Percentiles rank a stretch among this genome's conserved stretches.
These are phyloP conservation scores for Clavispora vitiphila DNA, from an alignment of 805 yeast genomes.

Conservation along the genomic window DNA sequence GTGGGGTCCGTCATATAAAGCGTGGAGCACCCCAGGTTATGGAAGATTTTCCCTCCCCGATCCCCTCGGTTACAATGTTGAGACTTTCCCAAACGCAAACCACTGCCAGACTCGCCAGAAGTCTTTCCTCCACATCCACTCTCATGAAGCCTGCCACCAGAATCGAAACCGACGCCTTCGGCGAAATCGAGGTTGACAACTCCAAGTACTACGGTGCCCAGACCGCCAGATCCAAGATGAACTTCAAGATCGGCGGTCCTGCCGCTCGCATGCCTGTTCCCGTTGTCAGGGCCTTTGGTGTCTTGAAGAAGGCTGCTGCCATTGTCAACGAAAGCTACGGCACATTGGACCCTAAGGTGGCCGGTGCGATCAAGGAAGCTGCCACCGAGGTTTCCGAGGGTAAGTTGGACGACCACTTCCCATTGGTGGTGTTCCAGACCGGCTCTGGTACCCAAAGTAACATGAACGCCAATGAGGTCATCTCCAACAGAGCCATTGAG, in stretches of 20 bases:
- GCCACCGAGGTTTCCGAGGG: slow-evolving; percentile 95
- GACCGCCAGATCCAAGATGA: slow-evolving; percentile 87
- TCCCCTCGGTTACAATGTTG: slow-evolving; percentile 9
- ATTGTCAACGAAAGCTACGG: slow-evolving; percentile 82
- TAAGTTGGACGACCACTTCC: slow-evolving; percentile 89
- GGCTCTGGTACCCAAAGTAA: slow-evolving; percentile 98
- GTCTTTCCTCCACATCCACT: slow-evolving; percentile 24
- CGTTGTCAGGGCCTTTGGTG: slow-evolving; percentile 85
- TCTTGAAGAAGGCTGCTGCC: slow-evolving; percentile 92
- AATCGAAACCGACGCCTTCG: slow-evolving; percentile 92
- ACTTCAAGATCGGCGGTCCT: slow-evolving; percentile 93
- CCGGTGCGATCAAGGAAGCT: slow-evolving; percentile 84
- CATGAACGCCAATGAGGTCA: slow-evolving; percentile 99
- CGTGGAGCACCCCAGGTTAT: not conserved
- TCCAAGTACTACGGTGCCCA: slow-evolving; percentile 97
- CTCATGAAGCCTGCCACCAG: slow-evolving; percentile 38
- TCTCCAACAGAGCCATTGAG: slow-evolving; percentile 97
- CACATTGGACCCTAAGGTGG: slow-evolving; percentile 71
- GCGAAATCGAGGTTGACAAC: slow-evolving; percentile 86
- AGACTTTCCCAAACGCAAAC: slow-evolving; percentile 12
- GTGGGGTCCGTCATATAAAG: slow-evolving; percentile 4
- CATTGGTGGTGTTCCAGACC: slow-evolving; percentile 97
- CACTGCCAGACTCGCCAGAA: slow-evolving; percentile 16
- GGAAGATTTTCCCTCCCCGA: not conserved
- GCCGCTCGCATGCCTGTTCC: slow-evolving; percentile 91